Evolutionary conservation across 2,329 filamentous ascomycete species (phyloP), one percentile per base, ranked within the genome.

Genomic region (Fusarium dlaminii): DNA sequence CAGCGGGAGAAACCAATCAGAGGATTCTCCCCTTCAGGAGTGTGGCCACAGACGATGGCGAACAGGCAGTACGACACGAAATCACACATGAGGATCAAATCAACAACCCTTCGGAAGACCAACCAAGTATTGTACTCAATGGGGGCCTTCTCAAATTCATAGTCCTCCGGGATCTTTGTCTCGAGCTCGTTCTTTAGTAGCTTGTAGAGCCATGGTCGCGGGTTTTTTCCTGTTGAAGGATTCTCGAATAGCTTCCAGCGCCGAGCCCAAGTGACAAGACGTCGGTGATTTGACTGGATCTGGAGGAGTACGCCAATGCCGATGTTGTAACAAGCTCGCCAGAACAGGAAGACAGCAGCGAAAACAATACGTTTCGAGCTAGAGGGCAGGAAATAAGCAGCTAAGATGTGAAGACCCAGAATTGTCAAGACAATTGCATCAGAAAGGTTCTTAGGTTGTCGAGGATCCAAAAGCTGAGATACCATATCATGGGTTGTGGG

Each of bases 91-190:
- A 99, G 87, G 81, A 98, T 98, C 82, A 99, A 86, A 85, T 99
- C 96, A 80, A 98, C 96, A 37, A 98, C 90, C 78, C 96, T 92
- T 77, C 96, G 92, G 86, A 99, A 99, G 76, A 98, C 90, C 64
- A 99, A 89, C 96, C 96, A 99, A 46, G 96, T 98, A 85, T 99
- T 99, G 89, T 98, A 99, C 88, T 99, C 96, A 82, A 98, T 87
- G 22, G 96, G 96, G 1, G 96, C 96, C 77, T 93, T 90, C 78
- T 97, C 95, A 80, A 99, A 98, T 73, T 92, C 91, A 86, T 98
- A 99, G 85, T 99, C 95, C 79, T 93, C 89, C 8, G 94, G 92
- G 72, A 99, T 97, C 85, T 99, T 98, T 78, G 94, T 93, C 84
- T 98, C 95, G 82, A 98, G 89, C 83, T 99, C 96, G 68, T 88